A percentile compares a stretch with the other conserved stretches of the same genome.
Conservation (phyloP, 2,329 filamentous ascomycete genomes). For the Alternaria metachromatica region DNA sequence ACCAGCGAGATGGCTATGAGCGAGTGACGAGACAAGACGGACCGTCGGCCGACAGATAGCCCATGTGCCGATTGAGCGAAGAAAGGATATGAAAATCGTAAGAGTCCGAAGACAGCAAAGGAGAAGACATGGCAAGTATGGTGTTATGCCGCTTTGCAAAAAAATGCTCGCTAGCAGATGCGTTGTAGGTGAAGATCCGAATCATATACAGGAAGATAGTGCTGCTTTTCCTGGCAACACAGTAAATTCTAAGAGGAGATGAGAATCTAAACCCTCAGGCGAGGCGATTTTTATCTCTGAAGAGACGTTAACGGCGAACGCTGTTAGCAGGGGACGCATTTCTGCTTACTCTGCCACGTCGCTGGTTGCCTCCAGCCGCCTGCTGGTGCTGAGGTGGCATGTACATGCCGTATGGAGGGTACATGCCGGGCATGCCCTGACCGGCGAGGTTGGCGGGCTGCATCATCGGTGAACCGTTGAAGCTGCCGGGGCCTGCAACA, state of each 20-base stretch:
- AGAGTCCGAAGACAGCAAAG: slow-evolving; percentile 16
- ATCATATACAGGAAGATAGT: slow-evolving; percentile 38
- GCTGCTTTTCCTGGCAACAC: slow-evolving; percentile 23
- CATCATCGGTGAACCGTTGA: slow-evolving; percentile 54
- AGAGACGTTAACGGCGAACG: slow-evolving; percentile 29
- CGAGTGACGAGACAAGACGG: slow-evolving; percentile 5
- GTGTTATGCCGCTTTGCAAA: slow-evolving; percentile 22
- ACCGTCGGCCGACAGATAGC: background rate
- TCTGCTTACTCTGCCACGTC: slow-evolving; percentile 60
- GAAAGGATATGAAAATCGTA: background rate
- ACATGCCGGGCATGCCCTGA: slow-evolving; percentile 45
- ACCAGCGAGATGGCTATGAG: slow-evolving; percentile 2
- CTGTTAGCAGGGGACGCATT: slow-evolving; percentile 28
- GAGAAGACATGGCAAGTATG: slow-evolving; percentile 9
- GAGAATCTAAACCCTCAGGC: background rate
- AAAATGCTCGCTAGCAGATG: slow-evolving; percentile 25
- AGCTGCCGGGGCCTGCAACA: slow-evolving; percentile 48
- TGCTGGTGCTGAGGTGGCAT: slow-evolving; percentile 55
- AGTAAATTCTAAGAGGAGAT: slow-evolving; percentile 8
- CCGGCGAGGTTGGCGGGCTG: slow-evolving; percentile 55
- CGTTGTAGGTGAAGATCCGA: slow-evolving; percentile 25
- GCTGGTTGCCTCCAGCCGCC: slow-evolving; percentile 57
- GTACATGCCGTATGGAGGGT: slow-evolving; percentile 58
- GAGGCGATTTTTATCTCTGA: slow-evolving; percentile 36
- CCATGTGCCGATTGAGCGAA: background rate